phyloP scores from a whole-genome alignment of 163 green algal species.

The Volvox carteri region DNA sequence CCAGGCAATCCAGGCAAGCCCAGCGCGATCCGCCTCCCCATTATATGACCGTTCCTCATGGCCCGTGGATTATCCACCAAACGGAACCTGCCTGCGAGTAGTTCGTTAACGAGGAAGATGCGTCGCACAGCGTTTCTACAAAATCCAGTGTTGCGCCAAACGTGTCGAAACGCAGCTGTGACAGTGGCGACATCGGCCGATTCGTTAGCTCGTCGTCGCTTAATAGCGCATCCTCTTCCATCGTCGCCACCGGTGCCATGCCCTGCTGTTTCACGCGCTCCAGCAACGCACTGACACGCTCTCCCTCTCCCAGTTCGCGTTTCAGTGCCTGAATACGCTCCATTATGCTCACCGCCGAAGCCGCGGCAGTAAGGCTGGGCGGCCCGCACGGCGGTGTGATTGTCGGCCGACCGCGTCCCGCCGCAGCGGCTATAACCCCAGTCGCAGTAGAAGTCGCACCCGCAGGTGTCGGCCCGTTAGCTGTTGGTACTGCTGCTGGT shows the following conservation, averaged over 20 bases:
- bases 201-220: conserved; percentile 60
- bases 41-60: too few species aligned
- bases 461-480: background rate
- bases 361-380: too few species aligned
- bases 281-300: conserved; percentile 79
- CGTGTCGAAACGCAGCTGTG: conserved; percentile 82
- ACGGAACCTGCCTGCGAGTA: conserved; percentile 72
- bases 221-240: conserved; percentile 53
- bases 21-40: too few species aligned
- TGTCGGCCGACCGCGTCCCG: background rate
- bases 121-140: conserved; percentile 94
- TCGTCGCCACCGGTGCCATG: background rate
- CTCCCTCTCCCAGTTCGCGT: conserved; percentile 76
- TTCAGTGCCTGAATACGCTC: conserved; percentile 56
- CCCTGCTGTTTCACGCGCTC: conserved; percentile 49
- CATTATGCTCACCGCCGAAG: background rate
- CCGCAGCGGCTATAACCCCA: background rate
- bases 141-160: conserved; percentile 97
- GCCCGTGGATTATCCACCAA: too few species aligned
- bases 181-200: conserved; percentile 62
- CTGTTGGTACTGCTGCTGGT: background rate
- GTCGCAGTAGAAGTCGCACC: background rate
- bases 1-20: too few species aligned
- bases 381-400: too few species aligned
- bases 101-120: conserved; percentile 82